A percentile compares a stretch with the other conserved stretches of the same genome.
phyloP scores from a whole-genome alignment of 228 moss, liverwort and hornwort genomes.

The Sphagnum magellanicum region DNA sequence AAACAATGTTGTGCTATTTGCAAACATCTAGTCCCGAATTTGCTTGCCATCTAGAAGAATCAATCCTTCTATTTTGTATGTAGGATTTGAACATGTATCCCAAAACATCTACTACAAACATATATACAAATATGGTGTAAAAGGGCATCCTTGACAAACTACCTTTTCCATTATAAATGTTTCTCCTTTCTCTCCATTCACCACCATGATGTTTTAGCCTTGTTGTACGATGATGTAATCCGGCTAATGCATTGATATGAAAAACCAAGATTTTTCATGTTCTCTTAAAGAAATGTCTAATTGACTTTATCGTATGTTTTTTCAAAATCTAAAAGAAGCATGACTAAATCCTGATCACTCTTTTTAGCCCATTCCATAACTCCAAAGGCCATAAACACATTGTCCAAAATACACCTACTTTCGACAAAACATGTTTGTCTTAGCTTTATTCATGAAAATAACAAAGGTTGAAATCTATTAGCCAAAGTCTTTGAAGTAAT shows the following conservation, averaged over 20 bases:
- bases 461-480: no score
- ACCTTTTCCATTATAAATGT: neutral
- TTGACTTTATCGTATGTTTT: neutral
- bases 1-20: neutral
- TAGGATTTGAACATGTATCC: neutral
- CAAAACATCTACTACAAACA: neutral
- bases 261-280: neutral
- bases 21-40: neutral
- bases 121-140: neutral
- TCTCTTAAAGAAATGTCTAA: neutral
- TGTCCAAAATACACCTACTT: neutral
- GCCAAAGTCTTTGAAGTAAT: no score
- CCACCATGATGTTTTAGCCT: neutral
- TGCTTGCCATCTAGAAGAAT: neutral
- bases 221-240: neutral
- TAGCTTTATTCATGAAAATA: no score
- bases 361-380: neutral
- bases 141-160: neutral
- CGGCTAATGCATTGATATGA: neutral
- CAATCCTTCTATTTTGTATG: neutral
- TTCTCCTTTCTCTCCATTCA: neutral
- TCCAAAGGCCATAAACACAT: neutral
- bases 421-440: no score
- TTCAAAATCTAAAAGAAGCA: neutral
- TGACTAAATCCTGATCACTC: neutral